Percentiles rank a stretch among this genome's conserved stretches.
phyloP scores from a whole-genome alignment of 177 flowering plant genomes.

The Vitis hybrid region DNA sequence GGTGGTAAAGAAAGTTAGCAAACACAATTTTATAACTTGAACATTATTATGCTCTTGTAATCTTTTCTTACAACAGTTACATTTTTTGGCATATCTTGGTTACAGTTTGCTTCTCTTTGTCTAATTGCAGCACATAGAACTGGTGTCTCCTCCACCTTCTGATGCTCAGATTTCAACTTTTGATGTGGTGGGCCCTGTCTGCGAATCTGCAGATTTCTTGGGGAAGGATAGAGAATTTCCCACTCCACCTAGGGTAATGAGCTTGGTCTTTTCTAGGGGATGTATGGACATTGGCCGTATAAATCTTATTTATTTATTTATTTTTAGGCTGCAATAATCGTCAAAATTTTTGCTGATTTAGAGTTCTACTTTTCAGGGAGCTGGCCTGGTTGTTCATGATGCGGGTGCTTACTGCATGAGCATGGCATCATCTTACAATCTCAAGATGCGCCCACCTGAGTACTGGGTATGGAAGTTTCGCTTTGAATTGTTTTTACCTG shows the following conservation, averaged over 20 bases:
- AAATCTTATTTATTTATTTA: too few relatives aligned
- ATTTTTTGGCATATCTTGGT: too few relatives aligned
- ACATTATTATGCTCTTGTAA: neutral
- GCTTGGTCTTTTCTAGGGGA: neutral
- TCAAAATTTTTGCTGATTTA: neutral
- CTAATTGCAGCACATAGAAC: conserved; percentile 83
- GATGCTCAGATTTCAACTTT: conserved; percentile 69
- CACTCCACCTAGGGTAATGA: conserved; percentile 69
- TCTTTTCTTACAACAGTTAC: too few relatives aligned
- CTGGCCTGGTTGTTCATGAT: conserved; percentile 95
- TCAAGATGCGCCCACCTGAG: conserved; percentile 99
- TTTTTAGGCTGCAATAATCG: too few relatives aligned
- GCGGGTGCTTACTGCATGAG: conserved; percentile 99
- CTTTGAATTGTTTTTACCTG: too few relatives aligned
- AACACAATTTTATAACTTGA: neutral
- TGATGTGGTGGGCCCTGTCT: conserved; percentile 98
- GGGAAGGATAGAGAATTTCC: conserved; percentile 92
- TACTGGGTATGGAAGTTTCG: conserved; percentile 69
- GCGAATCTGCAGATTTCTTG: conserved; percentile 97
- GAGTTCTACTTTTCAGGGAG: conserved; percentile 54
- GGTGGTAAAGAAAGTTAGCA: too few relatives aligned
- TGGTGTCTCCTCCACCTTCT: conserved; percentile 72
- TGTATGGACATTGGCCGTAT: too few relatives aligned
- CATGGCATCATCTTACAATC: conserved; percentile 99
- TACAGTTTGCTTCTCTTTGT: neutral